Conservation (phyloP, 2,329 filamentous ascomycete species). For the Parascedosporium putredinis region DNA sequence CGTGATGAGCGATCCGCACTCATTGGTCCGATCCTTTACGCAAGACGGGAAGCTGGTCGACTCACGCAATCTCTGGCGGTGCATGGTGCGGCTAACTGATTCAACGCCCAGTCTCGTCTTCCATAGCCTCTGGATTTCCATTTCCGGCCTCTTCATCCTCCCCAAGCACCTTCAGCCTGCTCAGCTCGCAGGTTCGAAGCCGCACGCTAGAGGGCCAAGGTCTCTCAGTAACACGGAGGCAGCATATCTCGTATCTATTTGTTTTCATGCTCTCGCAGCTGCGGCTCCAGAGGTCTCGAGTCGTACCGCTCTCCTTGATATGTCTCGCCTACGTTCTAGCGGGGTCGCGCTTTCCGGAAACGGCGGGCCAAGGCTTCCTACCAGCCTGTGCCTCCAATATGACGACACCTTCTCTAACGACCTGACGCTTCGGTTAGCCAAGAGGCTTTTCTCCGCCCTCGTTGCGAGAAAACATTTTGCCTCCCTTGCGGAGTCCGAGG, state of each 20-base stretch:
- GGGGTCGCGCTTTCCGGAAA: slow-evolving; percentile 38
- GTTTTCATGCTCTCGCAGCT: slow-evolving; percentile 52
- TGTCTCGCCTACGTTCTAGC: slow-evolving; percentile 49
- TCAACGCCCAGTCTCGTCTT: slow-evolving; percentile 48
- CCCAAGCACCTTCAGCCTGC: slow-evolving; percentile 33
- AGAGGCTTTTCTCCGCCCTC: slow-evolving; percentile 48
- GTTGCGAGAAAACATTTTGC: slow-evolving; percentile 40
- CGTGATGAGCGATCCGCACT: slow-evolving; percentile 46
- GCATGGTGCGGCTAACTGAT: slow-evolving; percentile 48
- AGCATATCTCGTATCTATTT: slow-evolving; percentile 45
- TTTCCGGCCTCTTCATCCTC: slow-evolving; percentile 46
- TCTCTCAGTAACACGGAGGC: slow-evolving; percentile 38
- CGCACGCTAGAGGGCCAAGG: slow-evolving; percentile 23
- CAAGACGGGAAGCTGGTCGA: slow-evolving; percentile 41
- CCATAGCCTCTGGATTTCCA: slow-evolving; percentile 54
- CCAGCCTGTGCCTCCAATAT: slow-evolving; percentile 45
- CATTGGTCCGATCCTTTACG: slow-evolving; percentile 47
- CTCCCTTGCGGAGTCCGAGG: slow-evolving; percentile 28
- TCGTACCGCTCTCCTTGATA: slow-evolving; percentile 40
- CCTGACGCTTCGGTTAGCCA: slow-evolving; percentile 47
- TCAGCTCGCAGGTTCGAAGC: slow-evolving; percentile 25
- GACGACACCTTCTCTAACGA: slow-evolving; percentile 54
- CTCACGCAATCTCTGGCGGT: slow-evolving; percentile 53
- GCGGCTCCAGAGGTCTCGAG: slow-evolving; percentile 41
- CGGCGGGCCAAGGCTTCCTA: slow-evolving; percentile 34